Conservation (phyloP, 1,284 basidiomycete genomes). For the Psilocybe mexicana region DNA sequence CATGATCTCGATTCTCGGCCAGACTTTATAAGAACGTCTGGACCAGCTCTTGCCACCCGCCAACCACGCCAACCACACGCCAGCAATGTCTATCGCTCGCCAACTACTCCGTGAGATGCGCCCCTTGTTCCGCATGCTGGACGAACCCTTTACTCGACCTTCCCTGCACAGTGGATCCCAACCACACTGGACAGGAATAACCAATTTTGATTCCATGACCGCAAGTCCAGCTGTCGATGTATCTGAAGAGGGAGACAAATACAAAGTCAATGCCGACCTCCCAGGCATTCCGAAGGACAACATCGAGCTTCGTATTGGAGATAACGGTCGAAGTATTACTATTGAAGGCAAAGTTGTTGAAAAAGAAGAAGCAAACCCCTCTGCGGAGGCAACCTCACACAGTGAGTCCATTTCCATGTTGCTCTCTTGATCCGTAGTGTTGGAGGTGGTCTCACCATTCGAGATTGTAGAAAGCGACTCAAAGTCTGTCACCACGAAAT, state of each 20-base stretch:
- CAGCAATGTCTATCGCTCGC: conserved; percentile 63
- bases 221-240: conserved; percentile 63
- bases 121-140: conserved; percentile 67
- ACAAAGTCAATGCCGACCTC: conserved; percentile 72
- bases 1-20: too few relatives aligned
- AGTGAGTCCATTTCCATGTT: conserved; percentile 12
- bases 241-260: conserved; percentile 63
- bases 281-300: conserved; percentile 81
- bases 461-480: conserved; percentile 1
- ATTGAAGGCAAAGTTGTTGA: conserved; percentile 64
- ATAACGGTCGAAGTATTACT: conserved; percentile 67
- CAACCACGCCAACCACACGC: not conserved
- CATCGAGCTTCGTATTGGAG: conserved; percentile 67
- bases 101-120: conserved; percentile 71
- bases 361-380: conserved; percentile 25
- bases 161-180: conserved; percentile 27
- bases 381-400: conserved; percentile 10
- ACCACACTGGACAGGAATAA: conserved; percentile 30
- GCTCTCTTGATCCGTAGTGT: not conserved
- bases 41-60: not conserved
- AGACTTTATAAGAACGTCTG: too few relatives aligned
- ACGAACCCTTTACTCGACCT: conserved; percentile 50
- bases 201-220: conserved; percentile 46
- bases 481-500: conserved; percentile 29
- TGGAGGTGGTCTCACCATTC: not conserved